Evolutionary conservation across 202 grass and related monocot species (phyloP).

Genomic region (Eragrostis tef): DNA sequence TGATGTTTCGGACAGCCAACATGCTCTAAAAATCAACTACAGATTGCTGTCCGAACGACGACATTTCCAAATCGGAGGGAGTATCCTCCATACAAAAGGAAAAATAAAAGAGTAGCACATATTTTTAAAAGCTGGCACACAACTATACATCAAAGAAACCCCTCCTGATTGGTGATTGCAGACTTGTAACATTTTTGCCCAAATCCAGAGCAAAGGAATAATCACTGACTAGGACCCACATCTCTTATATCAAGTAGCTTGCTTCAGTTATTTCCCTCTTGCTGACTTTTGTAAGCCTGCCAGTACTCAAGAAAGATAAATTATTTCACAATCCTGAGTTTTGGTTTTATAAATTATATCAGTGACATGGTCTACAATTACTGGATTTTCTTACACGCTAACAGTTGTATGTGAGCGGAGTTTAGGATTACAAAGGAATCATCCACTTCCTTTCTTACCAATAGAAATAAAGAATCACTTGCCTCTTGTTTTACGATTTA

Average conservation of each 20-base stretch:
- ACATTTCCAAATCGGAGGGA: too few species aligned
- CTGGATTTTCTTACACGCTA: background rate
- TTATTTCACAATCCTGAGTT: background rate
- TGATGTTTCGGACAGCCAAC: too few species aligned
- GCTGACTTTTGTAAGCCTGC: constrained; percentile 9
- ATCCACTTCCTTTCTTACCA: background rate
- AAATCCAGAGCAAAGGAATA: background rate
- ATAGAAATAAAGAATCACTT: too few species aligned
- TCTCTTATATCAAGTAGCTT: constrained; percentile 7
- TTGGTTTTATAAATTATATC: background rate
- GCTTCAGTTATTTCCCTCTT: background rate
- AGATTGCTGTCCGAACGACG: too few species aligned
- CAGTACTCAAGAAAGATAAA: background rate
- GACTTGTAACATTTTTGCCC: background rate
- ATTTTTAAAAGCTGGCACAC: too few species aligned
- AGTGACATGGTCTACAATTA: background rate
- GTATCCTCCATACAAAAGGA: background rate
- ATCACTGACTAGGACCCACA: too few species aligned
- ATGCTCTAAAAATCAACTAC: too few species aligned
- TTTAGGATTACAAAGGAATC: background rate
- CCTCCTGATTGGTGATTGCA: background rate
- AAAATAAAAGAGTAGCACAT: background rate
- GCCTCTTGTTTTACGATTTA: background rate
- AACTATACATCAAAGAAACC: background rate
- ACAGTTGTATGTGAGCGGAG: background rate